Base-by-base conservation (phyloP, 169 alveolate species). In the Eimeria zaria region DNA sequence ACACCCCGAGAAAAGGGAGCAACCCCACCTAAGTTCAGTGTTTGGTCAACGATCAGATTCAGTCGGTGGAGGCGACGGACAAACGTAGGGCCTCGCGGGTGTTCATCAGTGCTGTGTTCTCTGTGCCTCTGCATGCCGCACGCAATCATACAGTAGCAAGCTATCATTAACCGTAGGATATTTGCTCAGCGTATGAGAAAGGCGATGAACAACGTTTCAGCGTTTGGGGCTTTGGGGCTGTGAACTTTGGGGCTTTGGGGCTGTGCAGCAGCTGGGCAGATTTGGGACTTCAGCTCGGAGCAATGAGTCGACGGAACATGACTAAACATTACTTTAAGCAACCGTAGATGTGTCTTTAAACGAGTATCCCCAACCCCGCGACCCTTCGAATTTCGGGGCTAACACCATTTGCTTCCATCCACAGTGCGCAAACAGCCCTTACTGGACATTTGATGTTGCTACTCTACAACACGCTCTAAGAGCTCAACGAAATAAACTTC, bases 151-250 rank as follows among this genome's bases (percentile, higher is more conserved):
- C 48, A 33, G 7, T 36, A 14, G 80, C 76, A 67, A 36, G 51
- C 30, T 69, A 33, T 69, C 12, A 33, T 36, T 33, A 69, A 27
- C 30, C 1, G 46, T 69, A 36, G 80, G 48, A 12, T 9, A 36
- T 33, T 33, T 69, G 51, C n/a, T 14, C 16, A 33, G 30, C 46
- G 16, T 3, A 46, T 33, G 48, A 0, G 48, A 1, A 11, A 69
- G 27, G n/a, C 80, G 6, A 6, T 33, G 27, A 11, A n/a, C 44
- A 33, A 36, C n/a, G n/a, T 14, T 33, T 27, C 27, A 33, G 51
- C 1, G n/a, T 1, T 69, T 36, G 80, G 80, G 80, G 80, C 80
- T 69, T 69, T 69, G 80, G 51, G 48, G 80, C 80, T 69, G 22
- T 12, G n/a, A 20, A 36, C 12, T 9, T 6, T 69, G 80, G 80